Conservation (phyloP, 192 early-diverging fungal species). For the Thamnidium elegans region DNA sequence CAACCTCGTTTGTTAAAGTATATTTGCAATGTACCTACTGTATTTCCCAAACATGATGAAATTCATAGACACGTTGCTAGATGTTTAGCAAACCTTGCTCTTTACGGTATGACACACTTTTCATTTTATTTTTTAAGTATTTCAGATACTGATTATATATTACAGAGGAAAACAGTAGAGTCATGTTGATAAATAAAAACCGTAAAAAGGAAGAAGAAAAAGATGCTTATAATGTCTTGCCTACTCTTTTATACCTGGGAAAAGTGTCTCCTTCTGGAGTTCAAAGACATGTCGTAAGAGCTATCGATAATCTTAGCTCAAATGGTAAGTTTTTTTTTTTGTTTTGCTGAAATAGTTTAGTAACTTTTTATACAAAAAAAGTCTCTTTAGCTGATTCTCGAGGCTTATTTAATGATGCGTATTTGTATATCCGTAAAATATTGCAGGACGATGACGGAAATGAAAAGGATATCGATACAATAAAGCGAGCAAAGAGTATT, state of each 20-base stretch:
- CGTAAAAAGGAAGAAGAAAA: not conserved
- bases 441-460: not conserved
- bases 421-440: constrained; percentile 1
- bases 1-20: constrained; percentile 44
- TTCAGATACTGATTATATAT: not conserved
- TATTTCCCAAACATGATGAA: constrained; percentile 42
- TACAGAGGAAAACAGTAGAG: constrained; percentile 23
- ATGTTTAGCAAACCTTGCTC: constrained; percentile 50
- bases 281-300: constrained; percentile 53
- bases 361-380: not conserved
- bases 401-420: not conserved
- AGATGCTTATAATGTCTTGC: constrained; percentile 28
- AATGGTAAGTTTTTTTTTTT: constrained; percentile 10
- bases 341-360: not conserved
- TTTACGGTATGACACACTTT: constrained; percentile 45
- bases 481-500: constrained; percentile 8
- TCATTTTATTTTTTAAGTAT: not conserved
- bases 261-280: constrained; percentile 41
- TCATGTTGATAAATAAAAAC: constrained; percentile 19
- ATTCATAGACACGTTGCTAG: constrained; percentile 58
- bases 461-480: constrained; percentile 16
- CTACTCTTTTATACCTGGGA: constrained; percentile 34
- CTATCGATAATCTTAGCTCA: constrained; percentile 50
- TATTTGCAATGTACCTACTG: constrained; percentile 41
- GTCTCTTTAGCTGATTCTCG: not conserved